Percentiles rank a stretch among this genome's conserved stretches.
phyloP scores from a whole-genome alignment of 2,329 filamentous ascomycete species.

The Scytalidium sp. region DNA sequence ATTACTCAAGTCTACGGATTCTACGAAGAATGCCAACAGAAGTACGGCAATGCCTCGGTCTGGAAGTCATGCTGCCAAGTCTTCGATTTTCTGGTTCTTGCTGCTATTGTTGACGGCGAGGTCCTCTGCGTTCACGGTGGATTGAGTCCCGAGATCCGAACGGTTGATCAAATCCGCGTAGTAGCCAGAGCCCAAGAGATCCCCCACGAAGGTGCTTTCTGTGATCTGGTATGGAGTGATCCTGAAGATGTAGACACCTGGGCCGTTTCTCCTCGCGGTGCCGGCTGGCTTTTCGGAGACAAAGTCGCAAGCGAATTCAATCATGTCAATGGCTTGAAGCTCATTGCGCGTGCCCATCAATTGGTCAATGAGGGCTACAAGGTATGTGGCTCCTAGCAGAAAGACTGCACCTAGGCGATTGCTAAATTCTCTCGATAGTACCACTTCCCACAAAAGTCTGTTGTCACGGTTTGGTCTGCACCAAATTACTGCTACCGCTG shows the following conservation, averaged over 20 bases:
- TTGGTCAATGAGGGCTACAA: constrained; percentile 77
- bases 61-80: constrained; percentile 80
- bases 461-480: constrained; percentile 70
- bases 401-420: background rate
- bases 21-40: constrained; percentile 74
- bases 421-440: constrained; percentile 53
- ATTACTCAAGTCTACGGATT: constrained; percentile 79
- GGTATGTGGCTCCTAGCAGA: constrained; percentile 29
- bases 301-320: constrained; percentile 76
- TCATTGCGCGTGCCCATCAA: constrained; percentile 73
- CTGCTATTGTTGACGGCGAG: constrained; percentile 71
- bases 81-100: constrained; percentile 73
- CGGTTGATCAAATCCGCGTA: constrained; percentile 71
- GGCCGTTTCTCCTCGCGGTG: constrained; percentile 66
- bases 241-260: constrained; percentile 70
- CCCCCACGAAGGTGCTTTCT: constrained; percentile 74
- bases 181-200: constrained; percentile 74
- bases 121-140: constrained; percentile 73
- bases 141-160: constrained; percentile 69
- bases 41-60: constrained; percentile 74
- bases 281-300: constrained; percentile 53
- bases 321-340: constrained; percentile 68
- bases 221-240: constrained; percentile 74
- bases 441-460: constrained; percentile 91
- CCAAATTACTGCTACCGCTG: constrained; percentile 46